Evolutionary conservation across 768 basidiomycete species (phyloP).

Genomic region (Boletus rufocinnamomeus): DNA sequence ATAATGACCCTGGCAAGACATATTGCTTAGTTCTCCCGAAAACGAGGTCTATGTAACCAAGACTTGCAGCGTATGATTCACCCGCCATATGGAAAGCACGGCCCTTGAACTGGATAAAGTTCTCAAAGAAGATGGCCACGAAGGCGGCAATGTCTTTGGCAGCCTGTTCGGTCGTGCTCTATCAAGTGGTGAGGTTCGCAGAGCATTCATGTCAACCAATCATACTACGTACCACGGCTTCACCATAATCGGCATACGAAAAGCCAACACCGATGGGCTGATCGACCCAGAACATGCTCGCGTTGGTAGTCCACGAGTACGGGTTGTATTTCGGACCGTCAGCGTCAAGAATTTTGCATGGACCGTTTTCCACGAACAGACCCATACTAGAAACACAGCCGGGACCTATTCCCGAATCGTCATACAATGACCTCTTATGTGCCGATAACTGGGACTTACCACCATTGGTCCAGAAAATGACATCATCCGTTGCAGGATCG

Average conservation of each 20-base stretch:
- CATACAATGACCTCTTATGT: not conserved
- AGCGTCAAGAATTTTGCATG: constrained; percentile 19
- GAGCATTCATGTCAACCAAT: constrained; percentile 2
- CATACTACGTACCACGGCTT: constrained; percentile 34
- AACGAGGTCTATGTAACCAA: not conserved
- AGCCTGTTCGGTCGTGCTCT: constrained; percentile 63
- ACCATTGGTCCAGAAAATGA: constrained; percentile 55
- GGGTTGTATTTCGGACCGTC: constrained; percentile 46
- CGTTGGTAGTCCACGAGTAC: constrained; percentile 62
- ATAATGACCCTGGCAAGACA: constrained; percentile 43
- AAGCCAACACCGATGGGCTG: constrained; percentile 45
- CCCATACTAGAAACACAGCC: constrained; percentile 59
- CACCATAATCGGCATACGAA: constrained; percentile 43
- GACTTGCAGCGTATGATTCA: constrained; percentile 50
- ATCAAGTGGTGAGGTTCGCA: not conserved
- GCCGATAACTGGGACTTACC: constrained; percentile 41
- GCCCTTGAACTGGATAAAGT: constrained; percentile 67
- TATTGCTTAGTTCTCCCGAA: not conserved
- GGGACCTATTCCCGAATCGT: constrained; percentile 34
- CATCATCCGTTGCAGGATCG: constrained; percentile 54
- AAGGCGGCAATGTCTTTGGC: constrained; percentile 69
- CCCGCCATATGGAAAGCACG: constrained; percentile 58
- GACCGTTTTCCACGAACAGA: constrained; percentile 56
- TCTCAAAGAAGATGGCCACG: constrained; percentile 69
- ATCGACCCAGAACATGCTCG: constrained; percentile 48